These are phyloP conservation scores for Aegilops bicornis DNA, from an alignment of 176 grass and related monocot species.

Conservation along the genomic window DNA sequence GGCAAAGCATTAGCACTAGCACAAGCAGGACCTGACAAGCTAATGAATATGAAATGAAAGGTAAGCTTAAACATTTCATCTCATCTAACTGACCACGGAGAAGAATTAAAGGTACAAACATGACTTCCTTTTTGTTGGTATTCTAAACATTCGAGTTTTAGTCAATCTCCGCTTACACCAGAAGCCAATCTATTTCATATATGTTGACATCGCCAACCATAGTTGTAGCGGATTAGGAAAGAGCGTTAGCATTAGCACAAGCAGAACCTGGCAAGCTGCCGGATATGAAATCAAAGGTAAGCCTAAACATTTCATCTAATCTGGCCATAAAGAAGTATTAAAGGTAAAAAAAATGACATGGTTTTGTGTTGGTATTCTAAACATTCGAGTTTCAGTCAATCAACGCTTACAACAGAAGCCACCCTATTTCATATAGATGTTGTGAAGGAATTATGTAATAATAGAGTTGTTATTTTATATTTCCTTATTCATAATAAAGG, in stretches of 20 bases:
- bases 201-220: slow-evolving; percentile 96
- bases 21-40: neutral
- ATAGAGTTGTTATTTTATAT: too few relatives aligned
- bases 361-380: neutral
- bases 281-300: neutral
- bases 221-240: slow-evolving; percentile 32
- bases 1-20: neutral
- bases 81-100: neutral
- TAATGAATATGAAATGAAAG: neutral
- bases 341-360: neutral
- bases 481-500: too few relatives aligned
- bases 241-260: neutral
- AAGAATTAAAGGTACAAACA: neutral
- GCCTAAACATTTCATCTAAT: neutral
- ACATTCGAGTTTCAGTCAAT: neutral
- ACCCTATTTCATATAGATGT: too few relatives aligned
- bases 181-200: slow-evolving; percentile 49
- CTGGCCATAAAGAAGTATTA: neutral
- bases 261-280: neutral
- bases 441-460: too few relatives aligned
- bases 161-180: neutral
- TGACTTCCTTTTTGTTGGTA: neutral
- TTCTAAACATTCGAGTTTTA: neutral
- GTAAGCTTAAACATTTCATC: neutral
- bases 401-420: neutral